phyloP scores from a whole-genome alignment of 192 early-diverging fungal species.

The Coemansia guatemalensis region DNA sequence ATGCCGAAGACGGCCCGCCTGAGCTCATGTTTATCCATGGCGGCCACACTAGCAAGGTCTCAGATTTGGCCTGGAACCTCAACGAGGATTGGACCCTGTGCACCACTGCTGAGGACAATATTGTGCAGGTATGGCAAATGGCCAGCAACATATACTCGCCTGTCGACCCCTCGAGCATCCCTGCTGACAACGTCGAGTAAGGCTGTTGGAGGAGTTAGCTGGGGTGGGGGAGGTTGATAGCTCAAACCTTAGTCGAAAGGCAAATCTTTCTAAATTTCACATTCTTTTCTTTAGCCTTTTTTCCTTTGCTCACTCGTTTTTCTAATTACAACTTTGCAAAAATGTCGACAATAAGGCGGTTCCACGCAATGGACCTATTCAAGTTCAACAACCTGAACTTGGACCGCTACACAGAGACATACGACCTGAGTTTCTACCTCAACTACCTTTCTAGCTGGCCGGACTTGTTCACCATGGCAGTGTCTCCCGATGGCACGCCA shows the following conservation, averaged over 20 bases:
- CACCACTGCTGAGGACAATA: constrained; percentile 95
- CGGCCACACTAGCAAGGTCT: constrained; percentile 95
- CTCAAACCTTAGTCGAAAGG: not conserved
- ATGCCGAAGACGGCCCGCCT: constrained; percentile 97
- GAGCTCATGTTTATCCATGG: constrained; percentile 99
- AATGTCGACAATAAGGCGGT: constrained; percentile 56
- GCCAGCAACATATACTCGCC: constrained; percentile 62
- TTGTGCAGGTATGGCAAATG: constrained; percentile 99
- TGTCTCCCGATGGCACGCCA: constrained; percentile 61
- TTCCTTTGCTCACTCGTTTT: not conserved
- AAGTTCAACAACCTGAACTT: constrained; percentile 94
- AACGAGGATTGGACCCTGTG: constrained; percentile 93
- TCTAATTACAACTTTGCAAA: constrained; percentile 1
- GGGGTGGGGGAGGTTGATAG: not conserved
- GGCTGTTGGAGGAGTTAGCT: not conserved
- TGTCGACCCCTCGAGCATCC: constrained; percentile 33
- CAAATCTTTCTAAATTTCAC: not conserved
- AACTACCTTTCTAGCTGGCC: constrained; percentile 93
- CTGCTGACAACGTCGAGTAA: constrained; percentile 37
- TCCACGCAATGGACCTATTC: constrained; percentile 92
- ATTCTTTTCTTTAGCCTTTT: not conserved
- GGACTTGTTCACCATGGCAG: constrained; percentile 85
- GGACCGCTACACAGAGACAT: constrained; percentile 93
- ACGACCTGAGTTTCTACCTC: constrained; percentile 93
- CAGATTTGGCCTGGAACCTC: constrained; percentile 95